Evolutionary conservation across 2,329 filamentous ascomycete species (phyloP).

Genomic region (Stagonosporopsis vannaccii): DNA sequence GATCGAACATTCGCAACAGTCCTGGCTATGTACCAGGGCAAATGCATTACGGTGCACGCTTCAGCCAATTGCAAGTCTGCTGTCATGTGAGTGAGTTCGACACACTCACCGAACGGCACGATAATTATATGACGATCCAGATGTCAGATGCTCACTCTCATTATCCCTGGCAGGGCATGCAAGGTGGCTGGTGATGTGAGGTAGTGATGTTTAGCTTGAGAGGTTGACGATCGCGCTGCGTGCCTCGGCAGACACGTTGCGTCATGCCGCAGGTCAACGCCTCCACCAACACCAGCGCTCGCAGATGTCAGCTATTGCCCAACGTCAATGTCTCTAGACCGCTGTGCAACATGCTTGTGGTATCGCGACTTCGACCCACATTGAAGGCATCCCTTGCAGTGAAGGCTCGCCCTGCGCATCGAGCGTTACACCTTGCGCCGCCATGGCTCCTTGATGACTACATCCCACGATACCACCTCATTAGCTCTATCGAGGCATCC

Average conservation of each 20-base stretch:
- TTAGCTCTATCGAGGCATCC: slow-evolving; percentile 72
- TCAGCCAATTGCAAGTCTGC: background rate
- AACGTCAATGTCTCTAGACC: slow-evolving; percentile 7
- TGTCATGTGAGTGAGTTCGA: background rate
- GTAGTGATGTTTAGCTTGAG: background rate
- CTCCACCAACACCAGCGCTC: slow-evolving; percentile 1
- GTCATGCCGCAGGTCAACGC: slow-evolving; percentile 13
- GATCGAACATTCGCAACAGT: background rate
- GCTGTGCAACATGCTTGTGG: slow-evolving; percentile 19
- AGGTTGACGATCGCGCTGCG: background rate
- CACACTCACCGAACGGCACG: background rate
- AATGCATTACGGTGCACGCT: background rate
- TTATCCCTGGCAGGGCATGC: background rate
- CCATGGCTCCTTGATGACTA: slow-evolving; percentile 78
- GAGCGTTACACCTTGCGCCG: slow-evolving; percentile 61
- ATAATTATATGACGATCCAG: background rate
- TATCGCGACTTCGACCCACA: slow-evolving; percentile 22
- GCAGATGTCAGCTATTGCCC: slow-evolving; percentile 3
- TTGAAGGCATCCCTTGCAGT: slow-evolving; percentile 2
- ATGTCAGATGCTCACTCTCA: too few relatives aligned
- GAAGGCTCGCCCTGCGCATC: slow-evolving; percentile 18
- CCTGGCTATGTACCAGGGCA: background rate
- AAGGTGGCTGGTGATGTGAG: background rate
- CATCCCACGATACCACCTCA: slow-evolving; percentile 72
- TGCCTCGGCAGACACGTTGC: slow-evolving; percentile 19